Conservation (phyloP, 176 grass and related monocot species). For the Cenchrus americanus region DNA sequence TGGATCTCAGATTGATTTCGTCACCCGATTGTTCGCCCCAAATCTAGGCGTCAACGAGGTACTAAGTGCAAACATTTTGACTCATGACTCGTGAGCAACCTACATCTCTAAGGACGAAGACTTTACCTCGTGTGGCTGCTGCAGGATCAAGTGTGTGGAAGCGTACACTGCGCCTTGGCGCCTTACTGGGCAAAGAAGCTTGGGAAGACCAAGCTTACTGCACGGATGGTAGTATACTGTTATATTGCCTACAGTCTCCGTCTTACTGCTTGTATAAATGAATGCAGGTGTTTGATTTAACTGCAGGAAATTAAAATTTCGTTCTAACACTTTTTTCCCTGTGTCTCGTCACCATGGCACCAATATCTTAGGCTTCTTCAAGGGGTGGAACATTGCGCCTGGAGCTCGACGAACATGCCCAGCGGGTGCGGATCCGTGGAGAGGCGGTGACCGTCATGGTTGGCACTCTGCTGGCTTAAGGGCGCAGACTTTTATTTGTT, state of each 20-base stretch:
- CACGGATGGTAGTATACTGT: conserved; percentile 43
- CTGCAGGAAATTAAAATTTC: background rate
- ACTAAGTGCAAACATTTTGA: background rate
- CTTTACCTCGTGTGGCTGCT: too few species aligned
- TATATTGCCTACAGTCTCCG: background rate
- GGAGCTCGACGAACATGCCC: conserved; percentile 37
- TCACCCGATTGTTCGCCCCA: conserved; percentile 54
- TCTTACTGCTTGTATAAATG: background rate
- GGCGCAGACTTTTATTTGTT: background rate
- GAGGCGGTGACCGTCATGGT: conserved; percentile 54
- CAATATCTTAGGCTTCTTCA: conserved; percentile 55
- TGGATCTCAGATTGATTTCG: conserved; percentile 56
- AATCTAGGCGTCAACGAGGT: conserved; percentile 63
- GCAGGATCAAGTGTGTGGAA: conserved; percentile 70
- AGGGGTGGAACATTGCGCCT: conserved; percentile 53
- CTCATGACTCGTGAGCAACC: background rate
- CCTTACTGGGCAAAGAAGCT: conserved; percentile 62
- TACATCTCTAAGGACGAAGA: too few species aligned
- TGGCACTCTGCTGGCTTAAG: conserved; percentile 42
- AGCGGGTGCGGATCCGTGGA: conserved; percentile 50
- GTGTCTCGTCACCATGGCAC: background rate
- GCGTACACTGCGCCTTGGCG: conserved; percentile 53
- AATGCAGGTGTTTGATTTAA: background rate
- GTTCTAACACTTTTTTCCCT: background rate
- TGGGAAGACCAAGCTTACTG: conserved; percentile 39